Percentiles rank a stretch among this genome's conserved stretches.
Conservation (phyloP, 179 eudicot species). For the Corrigiola litoralis region DNA sequence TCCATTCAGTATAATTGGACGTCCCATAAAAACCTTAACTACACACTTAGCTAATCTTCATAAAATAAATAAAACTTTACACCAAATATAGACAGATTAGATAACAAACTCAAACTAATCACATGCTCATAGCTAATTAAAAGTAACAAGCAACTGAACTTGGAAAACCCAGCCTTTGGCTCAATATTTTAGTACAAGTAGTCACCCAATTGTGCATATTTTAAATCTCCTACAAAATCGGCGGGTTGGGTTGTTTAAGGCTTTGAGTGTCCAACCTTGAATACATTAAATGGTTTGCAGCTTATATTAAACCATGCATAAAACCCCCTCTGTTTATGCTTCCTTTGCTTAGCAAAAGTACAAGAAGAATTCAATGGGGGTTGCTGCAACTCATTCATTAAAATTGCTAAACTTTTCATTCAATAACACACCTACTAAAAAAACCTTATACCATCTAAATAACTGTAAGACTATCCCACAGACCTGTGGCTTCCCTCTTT, state of each 20-base stretch:
- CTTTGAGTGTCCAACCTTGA: constrained; percentile 10
- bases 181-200: no score
- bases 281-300: constrained; percentile 11
- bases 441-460: constrained; percentile 5
- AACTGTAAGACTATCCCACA: neutral
- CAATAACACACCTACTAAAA: constrained; percentile 10
- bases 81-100: no score
- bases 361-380: constrained; percentile 15
- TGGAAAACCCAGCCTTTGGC: no score
- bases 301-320: neutral
- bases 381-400: constrained; percentile 19
- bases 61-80: no score
- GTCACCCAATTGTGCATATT: no score
- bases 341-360: constrained; percentile 18
- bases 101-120: no score
- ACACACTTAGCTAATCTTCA: no score
- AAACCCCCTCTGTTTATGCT: neutral
- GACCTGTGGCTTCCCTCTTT: neutral
- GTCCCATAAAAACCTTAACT: no score
- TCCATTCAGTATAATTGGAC: no score
- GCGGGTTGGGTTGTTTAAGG: constrained; percentile 10
- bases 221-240: constrained; percentile 11
- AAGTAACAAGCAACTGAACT: no score
- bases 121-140: no score
- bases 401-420: constrained; percentile 18